A percentile compares a stretch with the other conserved stretches of the same genome.
Conservation (phyloP, 2,329 filamentous ascomycete genomes). For the Alternaria incomplexa region DNA sequence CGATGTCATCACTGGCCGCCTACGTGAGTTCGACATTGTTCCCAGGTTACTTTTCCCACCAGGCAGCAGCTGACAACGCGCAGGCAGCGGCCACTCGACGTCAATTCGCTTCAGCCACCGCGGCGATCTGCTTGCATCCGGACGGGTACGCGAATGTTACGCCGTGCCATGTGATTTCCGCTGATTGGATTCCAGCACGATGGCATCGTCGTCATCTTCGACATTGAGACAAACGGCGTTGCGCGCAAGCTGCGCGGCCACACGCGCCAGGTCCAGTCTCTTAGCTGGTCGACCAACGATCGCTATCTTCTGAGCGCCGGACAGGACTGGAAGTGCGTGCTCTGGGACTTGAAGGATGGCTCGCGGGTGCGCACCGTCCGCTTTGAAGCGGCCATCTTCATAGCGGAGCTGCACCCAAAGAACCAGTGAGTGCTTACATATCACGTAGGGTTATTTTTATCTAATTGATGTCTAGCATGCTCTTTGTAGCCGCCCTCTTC, state of each 20-base stretch:
- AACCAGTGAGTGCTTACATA: slow-evolving; percentile 67
- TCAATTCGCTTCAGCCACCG: slow-evolving; percentile 87
- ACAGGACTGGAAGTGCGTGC: slow-evolving; percentile 93
- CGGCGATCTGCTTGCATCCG: slow-evolving; percentile 93
- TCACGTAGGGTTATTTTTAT: too few species aligned
- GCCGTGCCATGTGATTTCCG: slow-evolving; percentile 17
- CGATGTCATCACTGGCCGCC: slow-evolving; percentile 84
- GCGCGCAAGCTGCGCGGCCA: slow-evolving; percentile 93
- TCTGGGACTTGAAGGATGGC: slow-evolving; percentile 87
- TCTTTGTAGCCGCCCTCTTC: slow-evolving; percentile 90
- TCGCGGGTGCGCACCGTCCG: slow-evolving; percentile 80
- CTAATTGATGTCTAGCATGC: slow-evolving; percentile 59
- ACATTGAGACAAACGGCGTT: slow-evolving; percentile 96
- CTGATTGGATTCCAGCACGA: slow-evolving; percentile 62
- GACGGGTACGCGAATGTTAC: slow-evolving; percentile 65
- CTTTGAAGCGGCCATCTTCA: slow-evolving; percentile 92
- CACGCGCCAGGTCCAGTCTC: slow-evolving; percentile 88
- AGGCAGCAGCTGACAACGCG: slow-evolving; percentile 24
- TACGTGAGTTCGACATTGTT: slow-evolving; percentile 68
- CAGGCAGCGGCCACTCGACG: slow-evolving; percentile 68
- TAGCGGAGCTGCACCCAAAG: slow-evolving; percentile 90
- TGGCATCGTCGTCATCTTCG: slow-evolving; percentile 94
- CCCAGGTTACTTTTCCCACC: slow-evolving; percentile 58
- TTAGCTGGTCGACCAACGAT: slow-evolving; percentile 94
- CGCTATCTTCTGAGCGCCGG: slow-evolving; percentile 90